Base-by-base conservation (phyloP, 208 protist genomes). In the Entamoeba moshkovskii region DNA sequence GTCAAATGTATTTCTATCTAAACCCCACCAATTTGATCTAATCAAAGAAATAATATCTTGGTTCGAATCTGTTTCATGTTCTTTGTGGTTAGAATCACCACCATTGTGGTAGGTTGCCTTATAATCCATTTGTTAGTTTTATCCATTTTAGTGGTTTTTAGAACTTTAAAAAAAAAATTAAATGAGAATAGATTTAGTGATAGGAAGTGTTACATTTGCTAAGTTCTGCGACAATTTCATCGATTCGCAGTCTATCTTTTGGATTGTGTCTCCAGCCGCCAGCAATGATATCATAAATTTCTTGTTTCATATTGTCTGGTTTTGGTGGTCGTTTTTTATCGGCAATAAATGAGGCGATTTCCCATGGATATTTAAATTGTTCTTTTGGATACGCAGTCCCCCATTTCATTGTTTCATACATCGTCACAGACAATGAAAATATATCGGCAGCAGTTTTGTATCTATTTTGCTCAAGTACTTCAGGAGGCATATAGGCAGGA, bases 371-470 rank as follows among this genome's bases (percentile, higher is more conserved):
- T 92, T 94, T 85, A 25, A 93, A 93, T 93, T 93, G 38, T 52
- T 92, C 25, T 46, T 46, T 94, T 93, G 93, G 33, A 38, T 42
- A 85, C 8, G 95, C 93, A 38, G 46, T 45, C 44, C 52, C 42
- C 93, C 95, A 92, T n/a, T 95, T 96, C 29, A 96, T 92, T n/a
- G 96, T 85, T 59, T 96, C 96, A 0, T 52, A 94, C 48, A 96
- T 91, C 0, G 96, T 94, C 8, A 97, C 92, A 22, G 93, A 95
- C 93, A 95, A 97, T 1, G 94, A 95, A 47, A 94, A 97, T 11
- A 97, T 95, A 95, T 97, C 96, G 3, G 95, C 96, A 3, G 94
- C 94, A 29, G 95, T 52, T 66, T 93, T 93, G 93, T 96, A 96
- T 38, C 92, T 46, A 45, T 94, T 45, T 8, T 92, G 91, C 16